phyloP scores from a whole-genome alignment of 2,329 filamentous ascomycete species.

The Moelleriella libera region DNA sequence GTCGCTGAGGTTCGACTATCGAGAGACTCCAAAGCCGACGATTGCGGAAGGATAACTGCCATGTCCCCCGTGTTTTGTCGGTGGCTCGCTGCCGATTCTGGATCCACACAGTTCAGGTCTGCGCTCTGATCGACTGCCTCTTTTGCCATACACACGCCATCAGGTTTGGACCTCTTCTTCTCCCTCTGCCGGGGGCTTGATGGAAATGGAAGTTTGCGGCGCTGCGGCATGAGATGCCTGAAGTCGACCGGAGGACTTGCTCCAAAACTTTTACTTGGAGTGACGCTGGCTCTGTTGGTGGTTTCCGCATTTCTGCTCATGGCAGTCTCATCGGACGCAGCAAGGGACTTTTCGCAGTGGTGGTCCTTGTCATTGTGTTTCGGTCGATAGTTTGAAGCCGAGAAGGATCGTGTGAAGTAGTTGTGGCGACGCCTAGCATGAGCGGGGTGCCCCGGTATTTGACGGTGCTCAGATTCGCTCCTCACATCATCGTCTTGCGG shows the following conservation, averaged over 20 bases:
- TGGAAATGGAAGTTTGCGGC: constrained; percentile 15
- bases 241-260: constrained; percentile 6
- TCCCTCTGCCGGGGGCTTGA: background rate
- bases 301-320: too few species aligned
- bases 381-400: background rate
- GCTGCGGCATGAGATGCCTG: constrained; percentile 15
- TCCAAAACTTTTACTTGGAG: background rate
- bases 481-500: background rate
- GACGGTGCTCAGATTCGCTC: background rate
- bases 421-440: background rate
- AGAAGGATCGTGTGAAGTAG: constrained; percentile 4
- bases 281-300: too few species aligned
- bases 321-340: too few species aligned
- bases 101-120: too few species aligned
- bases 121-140: too few species aligned
- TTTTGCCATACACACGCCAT: too few species aligned
- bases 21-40: constrained; percentile 10
- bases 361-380: background rate
- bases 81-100: background rate
- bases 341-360: too few species aligned
- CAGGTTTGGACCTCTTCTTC: background rate
- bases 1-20: constrained; percentile 11
- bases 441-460: background rate
- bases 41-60: constrained; percentile 12
- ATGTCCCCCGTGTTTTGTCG: background rate